Conservation (phyloP, 805 yeast species). For the Pichia nakasei region DNA sequence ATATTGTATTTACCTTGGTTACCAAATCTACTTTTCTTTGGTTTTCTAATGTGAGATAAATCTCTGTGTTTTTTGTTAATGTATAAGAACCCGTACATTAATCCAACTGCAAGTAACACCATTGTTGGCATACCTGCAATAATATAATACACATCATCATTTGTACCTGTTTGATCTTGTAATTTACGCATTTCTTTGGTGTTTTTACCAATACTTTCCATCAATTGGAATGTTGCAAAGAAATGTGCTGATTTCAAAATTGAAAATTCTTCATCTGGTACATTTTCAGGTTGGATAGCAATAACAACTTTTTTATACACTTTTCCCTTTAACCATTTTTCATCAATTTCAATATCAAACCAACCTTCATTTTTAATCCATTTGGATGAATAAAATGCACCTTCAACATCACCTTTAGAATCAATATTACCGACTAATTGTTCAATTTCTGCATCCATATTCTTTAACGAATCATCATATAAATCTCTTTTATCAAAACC, state of each 20-base stretch:
- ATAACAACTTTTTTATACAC: conserved; percentile 49
- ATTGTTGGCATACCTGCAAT: conserved; percentile 61
- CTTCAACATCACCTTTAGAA: conserved; percentile 24
- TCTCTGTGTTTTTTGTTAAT: conserved; percentile 50
- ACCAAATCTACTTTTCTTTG: conserved; percentile 28
- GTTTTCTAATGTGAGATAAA: conserved; percentile 34
- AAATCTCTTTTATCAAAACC: conserved; percentile 33
- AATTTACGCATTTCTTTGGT: conserved; percentile 24
- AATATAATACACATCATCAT: conserved; percentile 42
- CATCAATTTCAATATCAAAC: conserved; percentile 50
- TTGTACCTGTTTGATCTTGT: conserved; percentile 34
- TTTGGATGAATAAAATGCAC: conserved; percentile 54
- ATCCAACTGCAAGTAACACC: conserved; percentile 49
- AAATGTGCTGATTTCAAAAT: conserved; percentile 34
- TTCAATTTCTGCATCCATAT: conserved; percentile 14
- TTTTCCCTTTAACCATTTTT: conserved; percentile 54
- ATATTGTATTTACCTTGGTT: conserved; percentile 23
- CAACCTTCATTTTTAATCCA: conserved; percentile 65
- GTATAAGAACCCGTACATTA: conserved; percentile 57
- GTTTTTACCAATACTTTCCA: conserved; percentile 45
- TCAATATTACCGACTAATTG: conserved; percentile 8
- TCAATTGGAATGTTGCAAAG: conserved; percentile 39
- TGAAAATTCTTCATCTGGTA: conserved; percentile 59
- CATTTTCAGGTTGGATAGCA: conserved; percentile 64
- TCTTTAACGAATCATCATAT: conserved; percentile 9